phyloP scores from a whole-genome alignment of 2,329 filamentous ascomycete species.

The Diaporthe vaccinii region DNA sequence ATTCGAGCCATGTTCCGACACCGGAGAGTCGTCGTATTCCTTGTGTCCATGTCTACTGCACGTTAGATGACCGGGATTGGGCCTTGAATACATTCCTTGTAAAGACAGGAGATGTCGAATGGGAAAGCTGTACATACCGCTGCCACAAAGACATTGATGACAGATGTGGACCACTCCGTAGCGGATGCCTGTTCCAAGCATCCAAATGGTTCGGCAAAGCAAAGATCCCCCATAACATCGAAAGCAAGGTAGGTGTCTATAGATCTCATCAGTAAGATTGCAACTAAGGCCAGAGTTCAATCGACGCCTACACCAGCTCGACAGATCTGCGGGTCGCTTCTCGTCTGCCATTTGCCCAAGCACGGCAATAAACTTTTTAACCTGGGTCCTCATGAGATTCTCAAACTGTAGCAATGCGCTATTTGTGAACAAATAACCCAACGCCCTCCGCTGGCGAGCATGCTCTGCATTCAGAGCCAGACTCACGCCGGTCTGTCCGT shows the following conservation, averaged over 20 bases:
- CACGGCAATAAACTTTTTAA: conserved; percentile 44
- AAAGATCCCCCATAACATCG: conserved; percentile 68
- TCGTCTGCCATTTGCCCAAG: conserved; percentile 38
- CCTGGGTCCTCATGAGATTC: conserved; percentile 43
- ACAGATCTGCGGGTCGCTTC: conserved; percentile 43
- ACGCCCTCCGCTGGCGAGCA: conserved; percentile 46
- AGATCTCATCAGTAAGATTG: conserved; percentile 38
- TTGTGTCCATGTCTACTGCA: conserved; percentile 45
- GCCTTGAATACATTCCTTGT: too few relatives aligned
- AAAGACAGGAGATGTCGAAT: background rate
- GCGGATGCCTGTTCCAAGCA: conserved; percentile 63
- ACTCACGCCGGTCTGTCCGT: conserved; percentile 33
- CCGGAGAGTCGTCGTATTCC: conserved; percentile 47
- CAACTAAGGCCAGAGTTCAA: too few relatives aligned
- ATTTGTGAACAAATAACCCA: conserved; percentile 47
- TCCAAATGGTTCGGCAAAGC: conserved; percentile 65
- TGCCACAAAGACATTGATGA: conserved; percentile 49
- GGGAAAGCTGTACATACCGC: background rate
- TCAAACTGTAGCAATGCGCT: conserved; percentile 46
- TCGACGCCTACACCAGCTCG: conserved; percentile 45
- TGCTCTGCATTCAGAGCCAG: conserved; percentile 43
- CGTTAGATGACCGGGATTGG: too few relatives aligned
- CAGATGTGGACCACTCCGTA: conserved; percentile 62
- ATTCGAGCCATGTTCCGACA: conserved; percentile 45
- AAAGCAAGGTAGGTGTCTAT: conserved; percentile 53